Percentiles rank a stretch among this genome's conserved stretches.
phyloP scores from a whole-genome alignment of 345 rosid genomes.

The Gossypioides kirkii region DNA sequence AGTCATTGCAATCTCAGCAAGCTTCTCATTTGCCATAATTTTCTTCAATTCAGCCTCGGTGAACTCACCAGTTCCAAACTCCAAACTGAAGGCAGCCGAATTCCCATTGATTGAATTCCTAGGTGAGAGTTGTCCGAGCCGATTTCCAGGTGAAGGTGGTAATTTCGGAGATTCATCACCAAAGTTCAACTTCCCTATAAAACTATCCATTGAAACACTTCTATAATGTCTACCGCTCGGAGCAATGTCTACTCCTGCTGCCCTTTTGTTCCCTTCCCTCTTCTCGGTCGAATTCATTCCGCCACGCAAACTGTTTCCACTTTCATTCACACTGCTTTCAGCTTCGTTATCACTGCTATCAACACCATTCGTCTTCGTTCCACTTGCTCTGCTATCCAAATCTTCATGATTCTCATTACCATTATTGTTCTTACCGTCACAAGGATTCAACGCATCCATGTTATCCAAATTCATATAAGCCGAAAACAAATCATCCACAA shows the following conservation, averaged over 20 bases:
- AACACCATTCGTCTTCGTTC: slow-evolving; percentile 76
- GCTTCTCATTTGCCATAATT: slow-evolving; percentile 92
- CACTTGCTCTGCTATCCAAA: slow-evolving; percentile 86
- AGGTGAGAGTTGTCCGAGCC: slow-evolving; percentile 66
- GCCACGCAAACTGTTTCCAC: slow-evolving; percentile 34
- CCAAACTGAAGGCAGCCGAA: slow-evolving; percentile 60
- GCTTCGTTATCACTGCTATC: slow-evolving; percentile 92
- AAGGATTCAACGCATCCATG: slow-evolving; percentile 74
- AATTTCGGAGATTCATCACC: slow-evolving; percentile 72
- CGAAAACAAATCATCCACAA: slow-evolving; percentile 83
- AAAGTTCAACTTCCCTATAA: slow-evolving; percentile 73
- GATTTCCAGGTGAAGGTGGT: slow-evolving; percentile 72
- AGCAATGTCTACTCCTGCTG: slow-evolving; percentile 73
- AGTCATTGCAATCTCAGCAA: slow-evolving; percentile 80
- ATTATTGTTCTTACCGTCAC: slow-evolving; percentile 56
- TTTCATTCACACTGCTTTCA: slow-evolving; percentile 79
- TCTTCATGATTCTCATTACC: slow-evolving; percentile 73
- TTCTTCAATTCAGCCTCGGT: slow-evolving; percentile 80
- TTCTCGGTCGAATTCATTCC: slow-evolving; percentile 46
- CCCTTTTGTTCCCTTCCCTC: slow-evolving; percentile 75
- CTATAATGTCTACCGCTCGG: slow-evolving; percentile 69
- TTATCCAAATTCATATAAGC: slow-evolving; percentile 93
- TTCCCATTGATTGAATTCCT: slow-evolving; percentile 61
- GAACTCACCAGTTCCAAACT: slow-evolving; percentile 87
- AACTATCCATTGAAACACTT: slow-evolving; percentile 95